Evolutionary conservation across 306 rosid species (phyloP).

Genomic region (Casuarina equisetifolia): DNA sequence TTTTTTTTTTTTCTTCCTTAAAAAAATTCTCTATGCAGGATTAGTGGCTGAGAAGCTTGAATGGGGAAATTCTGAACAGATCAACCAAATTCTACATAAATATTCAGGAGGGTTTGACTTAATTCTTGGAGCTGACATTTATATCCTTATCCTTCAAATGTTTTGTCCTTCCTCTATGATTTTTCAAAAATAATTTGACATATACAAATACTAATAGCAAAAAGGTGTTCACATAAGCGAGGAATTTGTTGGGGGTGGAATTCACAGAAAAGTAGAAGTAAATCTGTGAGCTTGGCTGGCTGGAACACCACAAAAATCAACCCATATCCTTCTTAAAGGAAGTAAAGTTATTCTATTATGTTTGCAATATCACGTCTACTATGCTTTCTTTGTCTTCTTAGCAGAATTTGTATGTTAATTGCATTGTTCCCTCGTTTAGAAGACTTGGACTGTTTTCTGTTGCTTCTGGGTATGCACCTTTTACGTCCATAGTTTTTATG

Average conservation of each 20-base stretch:
- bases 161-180: slow-evolving; percentile 18
- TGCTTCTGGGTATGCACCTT: not conserved
- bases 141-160: slow-evolving; percentile 51
- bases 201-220: not conserved
- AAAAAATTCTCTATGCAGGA: slow-evolving; percentile 38
- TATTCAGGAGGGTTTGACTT: slow-evolving; percentile 71
- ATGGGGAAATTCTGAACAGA: slow-evolving; percentile 82
- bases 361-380: not conserved
- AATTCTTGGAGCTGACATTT: slow-evolving; percentile 93
- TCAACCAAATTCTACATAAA: slow-evolving; percentile 52
- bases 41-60: slow-evolving; percentile 75
- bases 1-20: not conserved
- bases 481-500: not conserved
- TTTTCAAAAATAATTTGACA: slow-evolving; percentile 1
- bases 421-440: too few relatives aligned
- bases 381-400: not conserved
- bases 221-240: not conserved
- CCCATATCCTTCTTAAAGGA: not conserved
- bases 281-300: not conserved
- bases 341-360: not conserved
- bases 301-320: not conserved
- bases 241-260: not conserved
- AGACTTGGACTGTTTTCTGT: not conserved
- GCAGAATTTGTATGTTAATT: not conserved
- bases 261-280: not conserved